Percentiles rank a stretch among this genome's conserved stretches.
Conservation (phyloP, 140 eudicot species). For the Bidens hawaiensis region DNA sequence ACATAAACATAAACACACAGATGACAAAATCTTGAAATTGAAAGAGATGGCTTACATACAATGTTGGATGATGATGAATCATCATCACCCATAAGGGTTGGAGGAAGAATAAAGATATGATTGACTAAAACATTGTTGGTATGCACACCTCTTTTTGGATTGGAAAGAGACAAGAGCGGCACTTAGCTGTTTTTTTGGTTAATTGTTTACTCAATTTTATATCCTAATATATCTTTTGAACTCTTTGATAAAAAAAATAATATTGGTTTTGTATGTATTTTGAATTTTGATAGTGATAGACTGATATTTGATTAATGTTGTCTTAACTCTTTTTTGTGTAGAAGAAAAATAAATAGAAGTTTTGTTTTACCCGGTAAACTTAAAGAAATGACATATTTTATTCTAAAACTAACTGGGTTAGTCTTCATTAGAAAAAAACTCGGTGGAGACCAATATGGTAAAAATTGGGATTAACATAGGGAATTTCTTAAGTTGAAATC, state of each 20-base stretch:
- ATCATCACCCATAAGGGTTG: constrained; percentile 2
- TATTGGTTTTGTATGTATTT: constrained; percentile 2
- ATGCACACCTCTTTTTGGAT: constrained; percentile 30
- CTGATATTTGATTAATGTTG: too few species aligned
- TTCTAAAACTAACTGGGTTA: too few species aligned
- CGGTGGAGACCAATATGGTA: too few species aligned
- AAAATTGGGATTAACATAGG: too few species aligned
- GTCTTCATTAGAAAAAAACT: too few species aligned
- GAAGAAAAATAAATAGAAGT: too few species aligned
- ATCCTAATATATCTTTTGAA: not conserved
- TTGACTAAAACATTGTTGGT: constrained; percentile 32
- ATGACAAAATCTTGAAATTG: constrained; percentile 30
- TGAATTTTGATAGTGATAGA: too few species aligned
- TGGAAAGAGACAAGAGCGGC: constrained; percentile 21
- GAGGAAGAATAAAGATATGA: constrained; percentile 16
- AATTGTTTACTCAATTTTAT: constrained; percentile 3
- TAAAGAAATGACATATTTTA: too few species aligned
- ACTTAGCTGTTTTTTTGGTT: constrained; percentile 24
- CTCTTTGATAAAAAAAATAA: not conserved
- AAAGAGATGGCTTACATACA: constrained; percentile 23
- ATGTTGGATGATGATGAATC: constrained; percentile 21
- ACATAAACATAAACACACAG: constrained; percentile 17
- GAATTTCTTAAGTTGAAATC: too few species aligned
- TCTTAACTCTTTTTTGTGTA: too few species aligned
- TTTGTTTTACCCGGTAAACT: too few species aligned